phyloP scores from a whole-genome alignment of 495 filamentous ascomycete genomes.

The Achaetomiella virescens region DNA sequence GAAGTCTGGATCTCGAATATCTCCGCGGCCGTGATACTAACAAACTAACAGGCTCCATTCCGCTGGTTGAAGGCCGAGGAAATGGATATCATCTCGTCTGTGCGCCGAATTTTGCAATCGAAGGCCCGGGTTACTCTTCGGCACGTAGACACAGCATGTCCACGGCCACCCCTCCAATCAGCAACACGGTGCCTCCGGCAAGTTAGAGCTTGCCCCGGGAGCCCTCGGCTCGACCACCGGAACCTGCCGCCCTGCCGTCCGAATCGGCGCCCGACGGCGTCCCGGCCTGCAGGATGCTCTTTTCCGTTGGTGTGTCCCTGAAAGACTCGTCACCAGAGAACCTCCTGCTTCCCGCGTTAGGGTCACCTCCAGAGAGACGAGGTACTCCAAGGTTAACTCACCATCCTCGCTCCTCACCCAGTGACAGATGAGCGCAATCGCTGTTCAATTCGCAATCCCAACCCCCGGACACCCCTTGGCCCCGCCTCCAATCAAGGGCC shows the following conservation, averaged over 20 bases:
- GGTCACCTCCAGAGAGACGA: background rate
- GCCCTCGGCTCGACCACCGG: background rate
- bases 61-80: background rate
- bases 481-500: constrained; percentile 50
- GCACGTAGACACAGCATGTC: background rate
- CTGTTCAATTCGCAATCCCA: constrained; percentile 78
- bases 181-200: background rate
- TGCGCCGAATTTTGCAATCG: constrained; percentile 3
- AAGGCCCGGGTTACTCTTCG: background rate
- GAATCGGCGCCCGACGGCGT: constrained; percentile 28
- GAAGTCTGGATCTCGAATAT: background rate
- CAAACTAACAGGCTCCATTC: background rate
- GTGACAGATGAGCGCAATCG: constrained; percentile 68
- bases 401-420: constrained; percentile 86
- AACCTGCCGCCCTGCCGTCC: constrained; percentile 18
- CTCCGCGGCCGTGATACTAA: no score
- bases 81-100: constrained; percentile 6
- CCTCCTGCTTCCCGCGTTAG: constrained; percentile 44
- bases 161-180: background rate
- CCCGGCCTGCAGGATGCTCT: constrained; percentile 28
- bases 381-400: constrained; percentile 40
- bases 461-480: constrained; percentile 66
- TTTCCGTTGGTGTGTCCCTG: constrained; percentile 14
- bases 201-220: constrained; percentile 14
- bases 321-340: constrained; percentile 74